Conservation (phyloP, 2,329 filamentous ascomycete genomes). For the Aspergillus costaricaensis region DNA sequence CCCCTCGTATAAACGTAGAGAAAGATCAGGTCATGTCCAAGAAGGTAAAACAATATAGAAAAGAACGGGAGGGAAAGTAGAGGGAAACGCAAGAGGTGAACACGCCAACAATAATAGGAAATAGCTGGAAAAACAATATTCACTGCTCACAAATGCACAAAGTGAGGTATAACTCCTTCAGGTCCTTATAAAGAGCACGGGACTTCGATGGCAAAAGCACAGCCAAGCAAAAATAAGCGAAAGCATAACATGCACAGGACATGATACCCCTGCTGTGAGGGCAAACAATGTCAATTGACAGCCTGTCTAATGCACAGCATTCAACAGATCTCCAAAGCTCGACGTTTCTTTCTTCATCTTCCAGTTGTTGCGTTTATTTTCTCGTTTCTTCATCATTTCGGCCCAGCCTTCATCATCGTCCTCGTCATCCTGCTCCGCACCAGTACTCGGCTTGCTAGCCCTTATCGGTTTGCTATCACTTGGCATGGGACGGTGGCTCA, state of each 20-base stretch:
- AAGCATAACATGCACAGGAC: not conserved
- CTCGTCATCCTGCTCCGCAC: constrained; percentile 42
- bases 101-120: not conserved
- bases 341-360: constrained; percentile 45
- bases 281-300: not conserved
- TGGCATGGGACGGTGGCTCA: constrained; percentile 34
- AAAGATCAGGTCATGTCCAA: constrained; percentile 16
- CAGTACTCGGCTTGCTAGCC: constrained; percentile 20
- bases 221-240: not conserved
- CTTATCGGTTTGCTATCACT: constrained; percentile 22
- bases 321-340: constrained; percentile 40
- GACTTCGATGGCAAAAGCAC: constrained; percentile 3
- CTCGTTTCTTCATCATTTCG: constrained; percentile 53
- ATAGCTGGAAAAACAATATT: not conserved
- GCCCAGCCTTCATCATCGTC: constrained; percentile 54
- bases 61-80: constrained; percentile 1
- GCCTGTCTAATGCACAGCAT: constrained; percentile 35
- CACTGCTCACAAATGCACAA: not conserved
- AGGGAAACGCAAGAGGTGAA: not conserved
- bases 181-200: not conserved
- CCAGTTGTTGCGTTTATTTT: constrained; percentile 52
- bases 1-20: constrained; percentile 3
- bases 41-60: constrained; percentile 12
- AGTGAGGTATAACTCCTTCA: not conserved
- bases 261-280: not conserved